These are phyloP conservation scores for Cyphellophora europaea DNA, from an alignment of 2,329 filamentous ascomycete species.

Conservation along the genomic window DNA sequence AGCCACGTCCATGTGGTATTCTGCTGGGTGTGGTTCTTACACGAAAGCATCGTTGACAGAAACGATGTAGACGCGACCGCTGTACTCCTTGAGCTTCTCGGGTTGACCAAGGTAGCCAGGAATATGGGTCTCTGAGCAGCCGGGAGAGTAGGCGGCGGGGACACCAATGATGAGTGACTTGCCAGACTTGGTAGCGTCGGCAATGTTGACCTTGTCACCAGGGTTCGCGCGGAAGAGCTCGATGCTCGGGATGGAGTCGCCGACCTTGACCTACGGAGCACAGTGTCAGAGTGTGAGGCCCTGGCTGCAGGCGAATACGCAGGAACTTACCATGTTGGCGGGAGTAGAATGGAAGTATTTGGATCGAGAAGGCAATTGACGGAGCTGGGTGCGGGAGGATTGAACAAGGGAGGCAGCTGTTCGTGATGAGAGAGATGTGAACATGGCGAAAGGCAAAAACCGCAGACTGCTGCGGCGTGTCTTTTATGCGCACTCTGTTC, in stretches of 20 bases:
- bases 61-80: constrained; percentile 79
- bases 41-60: constrained; percentile 93
- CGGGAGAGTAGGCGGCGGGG: constrained; percentile 66
- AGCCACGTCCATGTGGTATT: not conserved
- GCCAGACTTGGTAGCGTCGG: constrained; percentile 60
- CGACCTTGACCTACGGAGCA: constrained; percentile 55
- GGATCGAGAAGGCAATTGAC: too few relatives aligned
- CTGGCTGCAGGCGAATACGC: too few relatives aligned
- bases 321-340: too few relatives aligned
- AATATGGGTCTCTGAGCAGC: constrained; percentile 62
- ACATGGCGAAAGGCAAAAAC: too few relatives aligned
- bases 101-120: constrained; percentile 75
- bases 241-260: constrained; percentile 68
- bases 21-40: constrained; percentile 42
- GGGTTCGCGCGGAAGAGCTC: constrained; percentile 79
- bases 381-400: too few relatives aligned
- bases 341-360: too few relatives aligned
- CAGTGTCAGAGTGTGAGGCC: too few relatives aligned
- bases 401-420: too few relatives aligned
- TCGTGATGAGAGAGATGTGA: too few relatives aligned
- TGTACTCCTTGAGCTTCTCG: constrained; percentile 56
- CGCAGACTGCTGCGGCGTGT: too few relatives aligned
- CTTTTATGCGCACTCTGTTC: too few relatives aligned
- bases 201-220: constrained; percentile 81
- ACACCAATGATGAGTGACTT: constrained; percentile 80